Conservation (phyloP, 352 stramenopile species). For the Phytophthora pisi region DNA sequence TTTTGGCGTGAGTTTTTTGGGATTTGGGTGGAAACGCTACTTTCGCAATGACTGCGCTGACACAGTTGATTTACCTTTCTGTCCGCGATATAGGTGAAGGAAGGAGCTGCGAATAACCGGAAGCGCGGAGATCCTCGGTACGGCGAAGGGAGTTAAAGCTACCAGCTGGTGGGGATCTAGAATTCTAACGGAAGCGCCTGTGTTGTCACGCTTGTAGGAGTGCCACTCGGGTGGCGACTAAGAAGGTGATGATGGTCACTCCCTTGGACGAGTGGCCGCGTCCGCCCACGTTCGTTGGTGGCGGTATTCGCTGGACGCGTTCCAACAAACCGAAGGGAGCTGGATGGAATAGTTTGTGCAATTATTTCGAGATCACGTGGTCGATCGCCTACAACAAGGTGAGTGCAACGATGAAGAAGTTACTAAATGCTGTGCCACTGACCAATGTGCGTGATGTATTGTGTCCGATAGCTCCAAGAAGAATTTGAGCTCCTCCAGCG, state of each 20-base stretch:
- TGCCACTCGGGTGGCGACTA: conserved; percentile 58
- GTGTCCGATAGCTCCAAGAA: conserved; percentile 58
- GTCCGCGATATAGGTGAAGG: conserved; percentile 57
- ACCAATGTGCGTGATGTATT: conserved; percentile 1
- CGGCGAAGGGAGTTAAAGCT: background rate
- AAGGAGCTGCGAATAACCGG: conserved; percentile 42
- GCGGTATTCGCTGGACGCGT: conserved; percentile 85
- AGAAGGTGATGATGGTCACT: conserved; percentile 80
- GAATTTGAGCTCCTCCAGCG: conserved; percentile 84
- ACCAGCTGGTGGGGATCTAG: background rate
- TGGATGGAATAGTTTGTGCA: conserved; percentile 71
- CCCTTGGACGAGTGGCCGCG: conserved; percentile 84
- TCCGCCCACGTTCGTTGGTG: conserved; percentile 86
- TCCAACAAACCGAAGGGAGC: conserved; percentile 73
- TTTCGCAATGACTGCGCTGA: background rate
- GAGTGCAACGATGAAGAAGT: background rate
- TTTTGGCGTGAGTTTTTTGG: conserved; percentile 59
- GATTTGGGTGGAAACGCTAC: background rate
- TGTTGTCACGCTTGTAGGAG: conserved; percentile 40
- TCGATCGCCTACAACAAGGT: conserved; percentile 91
- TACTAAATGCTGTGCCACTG: background rate
- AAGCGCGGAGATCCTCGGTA: conserved; percentile 72
- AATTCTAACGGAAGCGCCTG: background rate
- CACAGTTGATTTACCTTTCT: background rate
- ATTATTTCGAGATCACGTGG: conserved; percentile 88